Base-by-base conservation (phyloP, 345 rosid species). In the Rhodamnia rubescens region DNA sequence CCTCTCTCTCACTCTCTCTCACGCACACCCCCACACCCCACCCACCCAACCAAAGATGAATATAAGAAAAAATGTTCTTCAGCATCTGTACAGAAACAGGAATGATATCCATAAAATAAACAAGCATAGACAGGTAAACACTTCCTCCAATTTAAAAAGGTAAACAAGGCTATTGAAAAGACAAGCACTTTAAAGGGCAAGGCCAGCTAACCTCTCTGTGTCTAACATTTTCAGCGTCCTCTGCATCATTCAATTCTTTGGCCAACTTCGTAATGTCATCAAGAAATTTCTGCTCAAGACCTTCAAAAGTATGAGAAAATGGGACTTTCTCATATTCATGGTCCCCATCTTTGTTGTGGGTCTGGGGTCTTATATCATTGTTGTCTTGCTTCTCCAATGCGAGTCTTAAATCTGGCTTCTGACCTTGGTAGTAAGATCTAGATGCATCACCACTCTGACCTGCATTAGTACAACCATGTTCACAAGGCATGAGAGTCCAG, bases 171-270 rank as follows among this genome's bases (percentile, higher is more conserved):
- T 69, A 69, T 69, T 5, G 20, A 32, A 82, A 7, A 52, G 44
- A n/a, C 58, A n/a, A 54, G 47, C 11, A 82, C 47, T 52, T 82
- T 14, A n/a, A 52, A 82, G 22, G 42, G 42, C 57, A 64, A 58
- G 51, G 74, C 26, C 82, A n/a, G 83, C 93, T 89, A 78, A 96
- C 99, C 98, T 94, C 97, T 85, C 93, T 93, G 87, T 96, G 99
- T 89, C 99, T 90, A 56, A 88, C 89, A 88, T 90, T 93, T 92
- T 96, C 98, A 84, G 94, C 91, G 88, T 96, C 99, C 89, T 96
- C 99, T 44, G 96, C 98, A 86, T 91, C 90, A 54, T 86, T 91
- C 88, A 94, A 96, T 74, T 94, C 96, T 83, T 95, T 96, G 32
- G 91, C 92, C 84, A 96, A 92, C 88, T 93, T 94, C 78, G 82